A percentile compares a stretch with the other conserved stretches of the same genome.
Evolutionary conservation across 768 basidiomycete genomes (phyloP).

Genomic region (Royoungia palumana): DNA sequence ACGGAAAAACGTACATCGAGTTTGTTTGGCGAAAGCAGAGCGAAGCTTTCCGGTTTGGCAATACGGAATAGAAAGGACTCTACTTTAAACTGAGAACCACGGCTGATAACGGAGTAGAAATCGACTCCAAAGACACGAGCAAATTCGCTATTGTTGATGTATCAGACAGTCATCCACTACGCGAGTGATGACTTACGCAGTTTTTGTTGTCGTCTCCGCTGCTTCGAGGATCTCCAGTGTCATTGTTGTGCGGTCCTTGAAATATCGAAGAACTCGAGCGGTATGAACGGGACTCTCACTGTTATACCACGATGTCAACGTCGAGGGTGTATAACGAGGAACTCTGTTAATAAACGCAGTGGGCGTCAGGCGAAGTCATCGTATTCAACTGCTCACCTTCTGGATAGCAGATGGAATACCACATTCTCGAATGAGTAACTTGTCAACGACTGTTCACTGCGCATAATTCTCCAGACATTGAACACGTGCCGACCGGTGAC

Average conservation of each 20-base stretch:
- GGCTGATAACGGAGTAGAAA: conserved; percentile 90
- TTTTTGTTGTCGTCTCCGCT: conserved; percentile 82
- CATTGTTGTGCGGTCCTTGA: conserved; percentile 59
- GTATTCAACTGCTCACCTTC: conserved; percentile 48
- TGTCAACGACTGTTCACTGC: conserved; percentile 71
- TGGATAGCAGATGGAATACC: conserved; percentile 72
- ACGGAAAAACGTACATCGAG: conserved; percentile 56
- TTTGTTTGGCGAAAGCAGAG: conserved; percentile 87
- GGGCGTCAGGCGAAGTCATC: background rate
- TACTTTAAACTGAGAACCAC: conserved; percentile 98
- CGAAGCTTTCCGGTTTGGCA: conserved; percentile 91
- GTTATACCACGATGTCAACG: conserved; percentile 66
- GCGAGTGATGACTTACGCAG: conserved; percentile 53
- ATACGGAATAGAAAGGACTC: conserved; percentile 99
- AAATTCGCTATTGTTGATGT: conserved; percentile 68
- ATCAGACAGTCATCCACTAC: background rate
- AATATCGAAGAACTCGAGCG: conserved; percentile 57
- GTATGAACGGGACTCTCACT: conserved; percentile 56
- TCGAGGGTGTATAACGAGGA: conserved; percentile 65
- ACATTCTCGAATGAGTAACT: conserved; percentile 91
- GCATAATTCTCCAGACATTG: conserved; percentile 91
- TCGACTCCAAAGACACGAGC: conserved; percentile 97
- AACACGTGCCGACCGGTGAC: conserved; percentile 87
- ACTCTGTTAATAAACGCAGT: conserved; percentile 43
- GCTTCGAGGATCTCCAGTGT: conserved; percentile 78